Base-by-base conservation (phyloP, 2,329 filamentous ascomycete genomes). In the Fusarium subtropicale region DNA sequence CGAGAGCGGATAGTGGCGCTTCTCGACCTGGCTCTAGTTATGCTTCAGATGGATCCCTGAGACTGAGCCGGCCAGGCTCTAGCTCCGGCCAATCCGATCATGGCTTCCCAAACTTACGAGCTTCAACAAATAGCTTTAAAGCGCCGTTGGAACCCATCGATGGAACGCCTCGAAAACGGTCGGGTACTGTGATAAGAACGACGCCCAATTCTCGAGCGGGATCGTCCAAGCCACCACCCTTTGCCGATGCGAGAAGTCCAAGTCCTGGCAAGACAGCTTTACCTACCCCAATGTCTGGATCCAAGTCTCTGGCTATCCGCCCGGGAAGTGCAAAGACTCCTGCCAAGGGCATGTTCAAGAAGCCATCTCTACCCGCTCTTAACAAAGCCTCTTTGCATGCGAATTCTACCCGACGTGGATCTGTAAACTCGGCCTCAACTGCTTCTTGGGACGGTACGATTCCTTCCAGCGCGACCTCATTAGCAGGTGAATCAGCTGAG, bases 21-120 rank as follows among this genome's bases (percentile, higher is more conserved):
- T 87, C 85, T 12, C 79, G 85, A 12, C 86, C 86, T 4, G 81
- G 83, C 74, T 93, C 78, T 69, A 91, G 81, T 83, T 90, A 81
- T 83, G 91, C 77, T 75, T 89, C 78, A 80, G 92, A 82, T 81
- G 86, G 75, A 71, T 91, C 85, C 77, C 86, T 75, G 79, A 81
- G 81, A 30, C 81, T 85, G 7, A 88, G 85, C 71, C 83, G 87
- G 24, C 87, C 85, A 10, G 85, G 85, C 3, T 88, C 88, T 5
- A 86, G 84, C 72, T 82, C 81, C 34, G 87, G 80, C 64, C 84
- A 76, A 70, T 81, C 77, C 70, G 86, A 81, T 65, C 47, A 63
- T 26, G 67, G 65, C 12, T 68, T 72, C 15, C 69, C 75, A 5
- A 83, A 77, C 73, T 82, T 84, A 52, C 80, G 84, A 28, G 77